Conservation (phyloP, 495 filamentous ascomycete genomes). For the Staphylotrichum tortipilum region DNA sequence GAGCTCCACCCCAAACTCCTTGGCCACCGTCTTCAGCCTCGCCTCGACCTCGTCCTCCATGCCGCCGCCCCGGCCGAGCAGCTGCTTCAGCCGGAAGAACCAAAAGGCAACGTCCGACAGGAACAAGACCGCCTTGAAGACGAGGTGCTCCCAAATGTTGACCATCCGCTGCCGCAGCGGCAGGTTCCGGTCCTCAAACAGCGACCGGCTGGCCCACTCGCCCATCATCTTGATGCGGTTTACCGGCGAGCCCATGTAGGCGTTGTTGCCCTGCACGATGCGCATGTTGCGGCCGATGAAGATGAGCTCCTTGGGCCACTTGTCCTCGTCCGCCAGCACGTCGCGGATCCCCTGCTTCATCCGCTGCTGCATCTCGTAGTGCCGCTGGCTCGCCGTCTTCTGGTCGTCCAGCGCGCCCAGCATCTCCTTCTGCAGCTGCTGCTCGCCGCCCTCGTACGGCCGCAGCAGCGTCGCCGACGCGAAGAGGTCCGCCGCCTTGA, state of each 20-base stretch:
- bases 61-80: constrained; percentile 62
- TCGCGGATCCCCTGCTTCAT: constrained; percentile 78
- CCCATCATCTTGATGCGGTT: constrained; percentile 94
- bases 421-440: constrained; percentile 52
- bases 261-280: constrained; percentile 64
- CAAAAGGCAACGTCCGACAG: constrained; percentile 77
- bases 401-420: constrained; percentile 40
- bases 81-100: constrained; percentile 65
- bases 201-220: constrained; percentile 71
- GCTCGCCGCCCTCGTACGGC: constrained; percentile 80
- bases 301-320: constrained; percentile 87
- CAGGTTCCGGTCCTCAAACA: constrained; percentile 53
- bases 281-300: constrained; percentile 94
- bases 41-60: constrained; percentile 94
- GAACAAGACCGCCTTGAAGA: constrained; percentile 73
- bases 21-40: constrained; percentile 76
- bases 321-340: constrained; percentile 78
- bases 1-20: constrained; percentile 83
- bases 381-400: constrained; percentile 54
- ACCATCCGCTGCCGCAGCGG: constrained; percentile 37
- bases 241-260: constrained; percentile 81
- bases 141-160: constrained; percentile 56
- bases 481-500: constrained; percentile 82
- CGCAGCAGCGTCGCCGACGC: constrained; percentile 82
- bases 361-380: constrained; percentile 77